A percentile compares a stretch with the other conserved stretches of the same genome.
Evolutionary conservation across 257 asterid species (phyloP).

Genomic region (Galeopsis tetrahit): DNA sequence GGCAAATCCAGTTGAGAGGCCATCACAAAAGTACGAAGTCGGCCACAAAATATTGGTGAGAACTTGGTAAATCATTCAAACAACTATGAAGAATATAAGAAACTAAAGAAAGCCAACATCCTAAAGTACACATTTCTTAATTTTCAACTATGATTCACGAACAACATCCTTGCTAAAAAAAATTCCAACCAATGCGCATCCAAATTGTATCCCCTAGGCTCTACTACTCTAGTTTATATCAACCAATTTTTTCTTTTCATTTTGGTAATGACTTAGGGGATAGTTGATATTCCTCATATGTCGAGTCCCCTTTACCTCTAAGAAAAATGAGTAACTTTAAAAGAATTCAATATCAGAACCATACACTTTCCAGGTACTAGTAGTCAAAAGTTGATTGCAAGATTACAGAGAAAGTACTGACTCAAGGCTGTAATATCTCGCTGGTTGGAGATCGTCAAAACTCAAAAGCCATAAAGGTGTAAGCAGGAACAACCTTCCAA

Average conservation of each 20-base stretch:
- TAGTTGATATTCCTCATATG: background rate
- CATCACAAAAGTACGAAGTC: background rate
- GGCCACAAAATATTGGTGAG: slow-evolving; percentile 10
- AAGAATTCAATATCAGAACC: background rate
- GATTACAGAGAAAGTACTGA: background rate
- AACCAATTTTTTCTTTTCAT: background rate
- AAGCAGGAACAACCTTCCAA: slow-evolving; percentile 7
- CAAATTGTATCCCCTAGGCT: background rate
- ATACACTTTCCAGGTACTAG: background rate
- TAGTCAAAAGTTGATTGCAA: background rate
- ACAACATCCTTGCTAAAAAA: background rate
- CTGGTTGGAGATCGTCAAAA: background rate
- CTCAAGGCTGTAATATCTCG: background rate
- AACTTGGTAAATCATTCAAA: slow-evolving; percentile 14
- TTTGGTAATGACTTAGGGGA: background rate
- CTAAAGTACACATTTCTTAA: background rate
- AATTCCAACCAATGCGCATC: background rate
- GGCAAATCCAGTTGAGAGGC: background rate
- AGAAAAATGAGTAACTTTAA: background rate
- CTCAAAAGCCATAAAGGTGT: background rate
- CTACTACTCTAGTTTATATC: background rate
- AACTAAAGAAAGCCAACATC: background rate
- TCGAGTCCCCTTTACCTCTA: background rate
- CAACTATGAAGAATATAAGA: background rate
- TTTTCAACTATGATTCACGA: background rate